Evolutionary conservation across 1,139 yeast species (phyloP).

Genomic region (Debaryomycetaceae sp.): DNA sequence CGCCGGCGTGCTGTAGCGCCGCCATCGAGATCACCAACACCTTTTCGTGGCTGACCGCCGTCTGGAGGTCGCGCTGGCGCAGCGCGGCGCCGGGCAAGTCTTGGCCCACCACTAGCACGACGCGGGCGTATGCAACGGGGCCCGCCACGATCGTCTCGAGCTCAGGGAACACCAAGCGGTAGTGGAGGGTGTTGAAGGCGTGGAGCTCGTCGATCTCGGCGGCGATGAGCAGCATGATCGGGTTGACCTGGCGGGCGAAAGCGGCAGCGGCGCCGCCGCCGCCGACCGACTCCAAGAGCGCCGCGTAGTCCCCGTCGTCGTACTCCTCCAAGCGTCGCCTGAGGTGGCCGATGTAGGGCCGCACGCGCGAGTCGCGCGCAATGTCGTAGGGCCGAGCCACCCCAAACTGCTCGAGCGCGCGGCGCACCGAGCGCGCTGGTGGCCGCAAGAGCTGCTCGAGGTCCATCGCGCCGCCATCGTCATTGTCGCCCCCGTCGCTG

Average conservation of each 20-base stretch:
- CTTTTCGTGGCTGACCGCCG: conserved; percentile 56
- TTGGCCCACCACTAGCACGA: conserved; percentile 51
- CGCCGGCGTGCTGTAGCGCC: conserved; percentile 36
- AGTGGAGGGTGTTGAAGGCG: conserved; percentile 48
- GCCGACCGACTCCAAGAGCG: conserved; percentile 28
- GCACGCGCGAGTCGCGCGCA: conserved; percentile 3
- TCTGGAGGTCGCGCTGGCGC: conserved; percentile 32
- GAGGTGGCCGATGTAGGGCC: conserved; percentile 24
- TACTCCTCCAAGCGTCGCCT: conserved; percentile 20
- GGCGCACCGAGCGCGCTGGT: conserved; percentile 3
- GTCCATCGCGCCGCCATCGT: not conserved
- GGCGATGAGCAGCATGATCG: conserved; percentile 50
- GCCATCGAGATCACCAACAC: conserved; percentile 73
- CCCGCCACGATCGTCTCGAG: conserved; percentile 59
- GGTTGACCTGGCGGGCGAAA: conserved; percentile 54
- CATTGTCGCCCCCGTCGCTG: conserved; percentile 10
- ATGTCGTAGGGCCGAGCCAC: conserved; percentile 4
- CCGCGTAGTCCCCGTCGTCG: conserved; percentile 28
- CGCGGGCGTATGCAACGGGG: conserved; percentile 59
- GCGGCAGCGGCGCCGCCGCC: conserved; percentile 23
- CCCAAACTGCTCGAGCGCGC: conserved; percentile 2
- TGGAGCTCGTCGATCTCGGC: conserved; percentile 52
- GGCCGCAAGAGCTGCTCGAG: conserved; percentile 4
- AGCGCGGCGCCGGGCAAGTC: conserved; percentile 30
- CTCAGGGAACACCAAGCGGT: conserved; percentile 66